Percentiles rank a stretch among this genome's conserved stretches.
Conservation (phyloP, 2,329 filamentous ascomycete genomes). For the Aspergillus puulaauensis region DNA sequence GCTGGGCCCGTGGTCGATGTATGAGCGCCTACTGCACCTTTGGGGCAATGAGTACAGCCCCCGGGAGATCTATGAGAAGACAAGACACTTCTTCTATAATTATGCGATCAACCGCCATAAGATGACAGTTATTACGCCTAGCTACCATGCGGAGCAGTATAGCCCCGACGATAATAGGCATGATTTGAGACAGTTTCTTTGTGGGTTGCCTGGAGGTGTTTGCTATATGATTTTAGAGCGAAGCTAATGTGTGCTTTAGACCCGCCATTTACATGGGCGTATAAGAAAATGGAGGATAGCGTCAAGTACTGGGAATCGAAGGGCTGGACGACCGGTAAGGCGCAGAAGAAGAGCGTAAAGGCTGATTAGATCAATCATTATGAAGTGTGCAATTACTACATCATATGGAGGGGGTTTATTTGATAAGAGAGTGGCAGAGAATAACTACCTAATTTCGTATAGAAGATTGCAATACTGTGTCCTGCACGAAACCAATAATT, state of each 20-base stretch:
- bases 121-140: slow-evolving; percentile 60
- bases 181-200: slow-evolving; percentile 59
- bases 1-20: slow-evolving; percentile 56
- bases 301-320: slow-evolving; percentile 45
- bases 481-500: neutral
- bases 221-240: neutral
- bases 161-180: slow-evolving; percentile 59
- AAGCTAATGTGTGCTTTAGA: slow-evolving; percentile 19
- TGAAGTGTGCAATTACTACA: neutral
- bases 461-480: neutral
- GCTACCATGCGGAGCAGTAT: slow-evolving; percentile 55
- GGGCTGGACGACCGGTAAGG: slow-evolving; percentile 32
- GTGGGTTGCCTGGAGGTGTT: slow-evolving; percentile 18
- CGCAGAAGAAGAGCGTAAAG: slow-evolving; percentile 38
- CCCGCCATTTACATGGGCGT: slow-evolving; percentile 45
- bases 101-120: slow-evolving; percentile 68
- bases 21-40: slow-evolving; percentile 51
- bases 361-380: slow-evolving; percentile 24
- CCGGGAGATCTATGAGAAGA: slow-evolving; percentile 49
- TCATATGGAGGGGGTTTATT: neutral
- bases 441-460: neutral
- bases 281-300: slow-evolving; percentile 51
- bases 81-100: slow-evolving; percentile 44
- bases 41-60: slow-evolving; percentile 46
- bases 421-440: neutral